A percentile compares a stretch with the other conserved stretches of the same genome.
Conservation (phyloP, 208 protist genomes). For the Herpetomonas tarakana region DNA sequence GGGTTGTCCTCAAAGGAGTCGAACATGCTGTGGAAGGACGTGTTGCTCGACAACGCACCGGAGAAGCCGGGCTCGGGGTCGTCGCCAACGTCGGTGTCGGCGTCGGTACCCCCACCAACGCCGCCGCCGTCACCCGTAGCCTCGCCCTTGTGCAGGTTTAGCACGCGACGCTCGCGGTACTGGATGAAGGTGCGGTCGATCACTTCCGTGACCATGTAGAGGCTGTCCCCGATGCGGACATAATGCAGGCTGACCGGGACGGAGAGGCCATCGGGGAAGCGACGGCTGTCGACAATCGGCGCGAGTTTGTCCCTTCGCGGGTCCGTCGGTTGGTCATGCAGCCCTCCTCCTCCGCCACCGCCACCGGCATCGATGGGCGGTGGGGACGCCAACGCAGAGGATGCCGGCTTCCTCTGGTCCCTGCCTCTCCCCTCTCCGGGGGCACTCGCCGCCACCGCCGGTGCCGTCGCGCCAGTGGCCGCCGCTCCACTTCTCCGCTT, state of each 20-base stretch:
- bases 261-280: constrained; percentile 38
- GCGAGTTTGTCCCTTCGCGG: constrained; percentile 10
- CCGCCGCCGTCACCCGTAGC: constrained; percentile 2
- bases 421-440: too few species aligned
- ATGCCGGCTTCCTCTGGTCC: too few species aligned
- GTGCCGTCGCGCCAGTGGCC: too few species aligned
- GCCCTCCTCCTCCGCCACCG: too few species aligned
- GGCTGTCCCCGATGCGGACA: constrained; percentile 55
- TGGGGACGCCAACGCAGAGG: too few species aligned
- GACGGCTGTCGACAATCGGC: constrained; percentile 14
- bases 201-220: constrained; percentile 66
- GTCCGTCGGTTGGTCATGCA: background rate
- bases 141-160: constrained; percentile 12
- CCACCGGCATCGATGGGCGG: too few species aligned
- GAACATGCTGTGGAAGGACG: background rate
- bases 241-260: constrained; percentile 51
- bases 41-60: background rate
- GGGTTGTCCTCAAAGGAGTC: background rate
- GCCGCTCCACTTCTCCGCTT: too few species aligned
- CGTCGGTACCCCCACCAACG: background rate
- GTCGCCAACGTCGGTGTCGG: background rate
- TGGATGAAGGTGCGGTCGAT: constrained; percentile 67
- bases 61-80: background rate
- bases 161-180: constrained; percentile 60
- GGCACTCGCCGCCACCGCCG: too few species aligned